phyloP scores from a whole-genome alignment of 352 stramenopile genomes.

The Phytophthora pisi region DNA sequence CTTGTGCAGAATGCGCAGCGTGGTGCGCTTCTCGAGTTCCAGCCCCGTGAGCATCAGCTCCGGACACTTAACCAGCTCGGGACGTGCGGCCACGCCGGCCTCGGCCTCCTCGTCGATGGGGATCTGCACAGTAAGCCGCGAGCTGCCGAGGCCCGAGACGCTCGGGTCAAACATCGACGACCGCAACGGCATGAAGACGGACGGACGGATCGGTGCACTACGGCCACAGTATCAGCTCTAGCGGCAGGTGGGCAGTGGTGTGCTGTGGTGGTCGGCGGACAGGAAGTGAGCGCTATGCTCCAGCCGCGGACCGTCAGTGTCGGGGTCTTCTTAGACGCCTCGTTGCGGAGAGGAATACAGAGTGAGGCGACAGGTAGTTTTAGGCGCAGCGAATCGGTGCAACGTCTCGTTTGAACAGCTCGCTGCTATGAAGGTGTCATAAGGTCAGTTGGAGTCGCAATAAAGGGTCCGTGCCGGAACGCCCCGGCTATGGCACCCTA shows the following conservation, averaged over 20 bases:
- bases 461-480: neutral
- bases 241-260: neutral
- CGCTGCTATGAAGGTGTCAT: neutral
- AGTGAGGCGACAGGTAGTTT: slow-evolving; percentile 17
- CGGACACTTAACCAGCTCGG: slow-evolving; percentile 44
- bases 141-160: slow-evolving; percentile 13
- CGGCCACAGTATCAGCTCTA: neutral
- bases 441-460: neutral
- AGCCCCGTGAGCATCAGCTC: slow-evolving; percentile 53
- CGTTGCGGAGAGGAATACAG: slow-evolving; percentile 23
- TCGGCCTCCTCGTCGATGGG: slow-evolving; percentile 17
- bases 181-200: slow-evolving; percentile 20
- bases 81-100: slow-evolving; percentile 4
- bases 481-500: no score
- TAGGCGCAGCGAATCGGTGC: slow-evolving; percentile 14
- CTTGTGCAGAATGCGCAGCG: slow-evolving; percentile 58
- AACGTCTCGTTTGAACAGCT: neutral
- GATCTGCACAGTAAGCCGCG: slow-evolving; percentile 25
- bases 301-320: neutral
- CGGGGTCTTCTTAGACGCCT: slow-evolving; percentile 5
- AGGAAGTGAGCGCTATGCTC: neutral
- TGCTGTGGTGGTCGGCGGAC: neutral
- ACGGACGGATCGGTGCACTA: neutral
- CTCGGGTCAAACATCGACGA: slow-evolving; percentile 28
- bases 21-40: slow-evolving; percentile 50